These are phyloP conservation scores for Kandelia obovata DNA, from an alignment of 345 rosid genomes.

Conservation along the genomic window DNA sequence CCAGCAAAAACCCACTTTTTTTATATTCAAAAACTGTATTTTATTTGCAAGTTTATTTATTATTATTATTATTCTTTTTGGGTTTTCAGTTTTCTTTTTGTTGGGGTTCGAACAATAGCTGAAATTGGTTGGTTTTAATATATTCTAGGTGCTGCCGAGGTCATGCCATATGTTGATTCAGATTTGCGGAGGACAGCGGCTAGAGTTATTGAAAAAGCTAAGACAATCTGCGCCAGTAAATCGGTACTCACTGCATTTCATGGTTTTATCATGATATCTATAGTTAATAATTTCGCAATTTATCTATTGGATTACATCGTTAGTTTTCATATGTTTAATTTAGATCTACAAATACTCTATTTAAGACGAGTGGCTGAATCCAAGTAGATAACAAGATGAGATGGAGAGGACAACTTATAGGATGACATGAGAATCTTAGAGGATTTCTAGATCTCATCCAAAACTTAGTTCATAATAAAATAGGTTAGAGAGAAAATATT, in stretches of 20 bases:
- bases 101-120: background rate
- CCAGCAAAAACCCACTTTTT: background rate
- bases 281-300: background rate
- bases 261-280: background rate
- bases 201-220: constrained; percentile 61
- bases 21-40: background rate
- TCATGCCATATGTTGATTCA: constrained; percentile 59
- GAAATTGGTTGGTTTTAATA: background rate
- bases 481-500: no score
- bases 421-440: no score
- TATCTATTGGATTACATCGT: background rate
- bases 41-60: background rate
- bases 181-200: constrained; percentile 75
- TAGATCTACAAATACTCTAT: no score
- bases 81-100: background rate
- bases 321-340: background rate
- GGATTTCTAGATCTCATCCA: no score
- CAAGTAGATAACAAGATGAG: no score
- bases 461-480: no score
- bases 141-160: constrained; percentile 63
- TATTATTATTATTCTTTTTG: background rate
- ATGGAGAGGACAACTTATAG: no score
- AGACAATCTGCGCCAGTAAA: constrained; percentile 49
- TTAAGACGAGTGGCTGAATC: no score
- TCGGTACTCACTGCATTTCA: constrained; percentile 36